Conservation (phyloP, 2,329 filamentous ascomycete species). For the Chrysoporthe puriensis region DNA sequence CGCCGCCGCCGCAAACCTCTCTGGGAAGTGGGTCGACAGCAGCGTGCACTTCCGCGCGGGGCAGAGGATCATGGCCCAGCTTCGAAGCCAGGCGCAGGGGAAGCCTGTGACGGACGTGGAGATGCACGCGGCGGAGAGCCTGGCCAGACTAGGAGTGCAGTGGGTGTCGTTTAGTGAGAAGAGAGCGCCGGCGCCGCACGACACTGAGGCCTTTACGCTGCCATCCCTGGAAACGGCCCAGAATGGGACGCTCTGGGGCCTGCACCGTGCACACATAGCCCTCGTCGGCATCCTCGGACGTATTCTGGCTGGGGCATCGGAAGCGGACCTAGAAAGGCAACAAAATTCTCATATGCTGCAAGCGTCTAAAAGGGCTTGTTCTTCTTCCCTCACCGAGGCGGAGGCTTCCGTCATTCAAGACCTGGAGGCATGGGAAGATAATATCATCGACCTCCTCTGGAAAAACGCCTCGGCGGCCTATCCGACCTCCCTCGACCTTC, state of each 20-base stretch:
- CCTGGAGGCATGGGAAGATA: slow-evolving; percentile 13
- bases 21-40: slow-evolving; percentile 39
- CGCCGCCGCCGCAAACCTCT: slow-evolving; percentile 38
- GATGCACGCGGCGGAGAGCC: slow-evolving; percentile 29
- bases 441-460: slow-evolving; percentile 4
- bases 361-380: not conserved
- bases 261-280: slow-evolving; percentile 27
- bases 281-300: slow-evolving; percentile 30
- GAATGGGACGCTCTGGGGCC: slow-evolving; percentile 11
- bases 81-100: slow-evolving; percentile 7
- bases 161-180: slow-evolving; percentile 41
- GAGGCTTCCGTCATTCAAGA: not conserved
- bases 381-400: not conserved
- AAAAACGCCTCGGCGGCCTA: not conserved
- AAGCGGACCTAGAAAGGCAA: not conserved
- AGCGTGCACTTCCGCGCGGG: slow-evolving; percentile 39
- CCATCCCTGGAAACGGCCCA: not conserved
- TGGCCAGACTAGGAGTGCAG: slow-evolving; percentile 40
- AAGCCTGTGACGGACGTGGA: slow-evolving; percentile 19
- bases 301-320: slow-evolving; percentile 19
- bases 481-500: slow-evolving; percentile 5
- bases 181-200: slow-evolving; percentile 36
- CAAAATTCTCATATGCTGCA: not conserved
- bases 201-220: not conserved
- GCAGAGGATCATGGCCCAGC: slow-evolving; percentile 33